Evolutionary conservation across 495 filamentous ascomycete species (phyloP), one percentile per base, ranked within the genome.

Genomic region (Tuber calosporum): DNA sequence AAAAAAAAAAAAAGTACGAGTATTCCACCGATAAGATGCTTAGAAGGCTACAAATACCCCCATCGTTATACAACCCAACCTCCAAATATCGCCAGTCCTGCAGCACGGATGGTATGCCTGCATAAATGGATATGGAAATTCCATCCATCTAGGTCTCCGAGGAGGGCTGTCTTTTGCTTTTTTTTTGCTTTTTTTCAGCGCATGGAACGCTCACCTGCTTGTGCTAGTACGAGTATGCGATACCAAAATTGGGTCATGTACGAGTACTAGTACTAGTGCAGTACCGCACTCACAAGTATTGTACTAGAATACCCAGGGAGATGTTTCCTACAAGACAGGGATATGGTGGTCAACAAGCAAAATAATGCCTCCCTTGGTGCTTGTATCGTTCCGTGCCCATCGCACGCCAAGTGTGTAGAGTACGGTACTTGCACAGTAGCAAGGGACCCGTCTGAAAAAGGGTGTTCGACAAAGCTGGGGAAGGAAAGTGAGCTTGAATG

Each of bases 21-120:
- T n/a, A n/a, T n/a, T 19, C 11, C 53, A 62, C 26, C 53, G 53
- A 62, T 62, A 62, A 62, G 53, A 62, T 62, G 53, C 53, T 62
- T 62, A 62, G 53, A 62, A 62, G 53, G 53, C 34, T 62, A 34
- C 53, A 8, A 3, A 0, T 2, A 6, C 48, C 45, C 53, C n/a
- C 53, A 62, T 62, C 53, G n/a, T 62, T 7, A 40, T 30, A 62
- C 53, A 34, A 62, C 53, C 53, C 48, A 53, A 62, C 39, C 17
- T 26, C 30, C 53, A 26, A 30, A 62, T 34, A 26, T 19, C 34
- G 53, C 3, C 53, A 1, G 53, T 30, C 26, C 13, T 62, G 53
- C 34, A 17, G 53, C 53, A 62, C 53, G 34, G 53, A 5, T 34
- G 26, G 5, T 13, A 34, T 62, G 53, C 53, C 26, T 17, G 53